Evolutionary conservation across 805 yeast species (phyloP), one percentile per base, ranked within the genome.

Genomic region (Monosporozyma unispora): DNA sequence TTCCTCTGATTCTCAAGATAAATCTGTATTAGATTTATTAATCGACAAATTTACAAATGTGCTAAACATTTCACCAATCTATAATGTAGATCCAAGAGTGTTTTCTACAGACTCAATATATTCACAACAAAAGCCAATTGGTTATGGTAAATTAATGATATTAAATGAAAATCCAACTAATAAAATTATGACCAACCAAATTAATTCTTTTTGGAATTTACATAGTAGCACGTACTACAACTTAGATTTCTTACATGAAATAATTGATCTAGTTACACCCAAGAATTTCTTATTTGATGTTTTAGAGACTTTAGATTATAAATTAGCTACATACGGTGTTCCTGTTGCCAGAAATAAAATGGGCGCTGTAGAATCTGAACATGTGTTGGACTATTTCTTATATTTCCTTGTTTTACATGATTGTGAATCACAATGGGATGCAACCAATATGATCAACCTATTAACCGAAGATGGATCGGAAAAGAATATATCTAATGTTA

Each of bases 161-260:
- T 50, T 58, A 3, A 58, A 60, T 42, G 70, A 66, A 31, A 56
- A 54, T 33, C 63, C 69, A 10, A 55, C 64, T 12, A 59, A 63
- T 48, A 63, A 62, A 40, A 62, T 66, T 10, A 53, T 66, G 57
- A 54, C 64, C 3, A 66, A 64, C 42, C 70, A 66, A 54, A 59
- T 62, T 19, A 66, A 64, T 44, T 64, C 68, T 11, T 66, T 66
- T 45, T 64, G 70, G 70, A 64, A 60, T 52, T 48, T 66, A 44
- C 70, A 66, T 46, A 66, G 70, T 35, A 64, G 70, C 50, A 64
- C 69, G 3, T 66, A 62, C 50, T 66, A 62, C 45, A 66, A 66
- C 45, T 48, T 62, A 23, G 70, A 66, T 48, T 66, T 62, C 47
- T 43, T 66, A 45, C 49, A 52, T 16, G 61, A 59, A 28, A 51